Percentiles rank a stretch among this genome's conserved stretches.
Conservation (phyloP, 768 basidiomycete genomes). For the Russula sp. region DNA sequence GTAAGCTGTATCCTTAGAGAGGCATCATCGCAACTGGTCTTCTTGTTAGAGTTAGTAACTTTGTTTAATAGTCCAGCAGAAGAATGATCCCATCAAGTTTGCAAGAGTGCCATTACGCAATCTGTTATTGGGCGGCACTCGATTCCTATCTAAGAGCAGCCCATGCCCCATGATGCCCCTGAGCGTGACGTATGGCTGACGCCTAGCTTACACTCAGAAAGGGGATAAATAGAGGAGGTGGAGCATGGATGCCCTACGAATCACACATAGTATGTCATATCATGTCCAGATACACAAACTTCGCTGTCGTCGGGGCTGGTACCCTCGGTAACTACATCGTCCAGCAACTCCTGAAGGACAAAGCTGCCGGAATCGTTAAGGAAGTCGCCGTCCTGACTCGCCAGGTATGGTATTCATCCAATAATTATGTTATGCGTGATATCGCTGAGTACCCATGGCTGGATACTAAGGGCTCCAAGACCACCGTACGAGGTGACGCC, state of each 20-base stretch:
- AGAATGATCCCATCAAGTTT: too few species aligned
- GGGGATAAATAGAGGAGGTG: background rate
- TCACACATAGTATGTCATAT: background rate
- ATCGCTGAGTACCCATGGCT: background rate
- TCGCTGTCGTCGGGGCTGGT: constrained; percentile 28
- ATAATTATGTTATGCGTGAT: too few species aligned
- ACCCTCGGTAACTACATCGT: constrained; percentile 20
- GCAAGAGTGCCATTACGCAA: too few species aligned
- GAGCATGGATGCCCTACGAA: background rate
- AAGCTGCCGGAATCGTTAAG: constrained; percentile 18
- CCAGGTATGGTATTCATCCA: constrained; percentile 5
- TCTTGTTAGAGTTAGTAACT: too few species aligned
- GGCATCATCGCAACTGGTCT: too few species aligned
- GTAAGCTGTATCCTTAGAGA: too few species aligned
- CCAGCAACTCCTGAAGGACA: constrained; percentile 21
- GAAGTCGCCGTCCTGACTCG: constrained; percentile 29
- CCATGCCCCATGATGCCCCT: too few species aligned
- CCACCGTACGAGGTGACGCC: constrained; percentile 13
- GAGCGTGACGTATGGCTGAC: too few species aligned
- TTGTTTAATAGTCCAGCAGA: too few species aligned
- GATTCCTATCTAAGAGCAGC: too few species aligned
- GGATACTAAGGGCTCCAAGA: constrained; percentile 33
- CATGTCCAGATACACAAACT: constrained; percentile 28
- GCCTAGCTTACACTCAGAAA: background rate
- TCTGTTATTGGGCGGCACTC: too few species aligned